Conservation (phyloP, 352 stramenopile genomes). For the Phytophthora foliorum region DNA sequence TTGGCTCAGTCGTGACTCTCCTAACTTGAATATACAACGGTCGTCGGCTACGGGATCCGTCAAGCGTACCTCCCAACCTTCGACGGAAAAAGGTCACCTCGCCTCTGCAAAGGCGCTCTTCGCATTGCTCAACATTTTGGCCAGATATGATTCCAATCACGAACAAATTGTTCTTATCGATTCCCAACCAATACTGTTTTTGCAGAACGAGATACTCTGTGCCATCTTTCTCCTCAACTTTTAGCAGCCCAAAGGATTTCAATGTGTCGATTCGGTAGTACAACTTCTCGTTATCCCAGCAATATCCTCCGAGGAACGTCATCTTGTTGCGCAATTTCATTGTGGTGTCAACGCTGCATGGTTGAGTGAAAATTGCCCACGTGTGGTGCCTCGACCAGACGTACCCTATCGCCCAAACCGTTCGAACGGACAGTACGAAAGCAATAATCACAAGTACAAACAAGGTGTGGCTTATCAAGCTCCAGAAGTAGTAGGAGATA, state of each 20-base stretch:
- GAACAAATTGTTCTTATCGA: slow-evolving; percentile 24
- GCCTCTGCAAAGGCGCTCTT: slow-evolving; percentile 20
- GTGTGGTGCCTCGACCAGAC: slow-evolving; percentile 19
- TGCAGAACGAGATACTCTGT: slow-evolving; percentile 29
- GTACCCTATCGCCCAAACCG: slow-evolving; percentile 22
- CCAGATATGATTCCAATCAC: slow-evolving; percentile 29
- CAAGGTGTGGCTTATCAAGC: slow-evolving; percentile 19
- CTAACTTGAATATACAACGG: slow-evolving; percentile 23
- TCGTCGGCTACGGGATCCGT: slow-evolving; percentile 7
- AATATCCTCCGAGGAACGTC: slow-evolving; percentile 26
- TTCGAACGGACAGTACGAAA: slow-evolving; percentile 24
- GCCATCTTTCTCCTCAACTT: slow-evolving; percentile 19
- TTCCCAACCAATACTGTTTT: slow-evolving; percentile 32
- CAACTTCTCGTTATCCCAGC: slow-evolving; percentile 18
- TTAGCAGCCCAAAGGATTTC: slow-evolving; percentile 36
- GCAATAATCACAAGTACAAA: slow-evolving; percentile 27
- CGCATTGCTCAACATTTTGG: slow-evolving; percentile 22
- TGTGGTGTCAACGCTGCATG: slow-evolving; percentile 28
- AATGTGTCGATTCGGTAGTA: slow-evolving; percentile 27
- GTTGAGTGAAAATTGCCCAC: slow-evolving; percentile 11
- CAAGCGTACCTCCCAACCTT: slow-evolving; percentile 14
- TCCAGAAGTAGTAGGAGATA: slow-evolving; percentile 34
- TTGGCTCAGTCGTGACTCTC: not conserved
- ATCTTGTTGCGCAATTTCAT: slow-evolving; percentile 34
- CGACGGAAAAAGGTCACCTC: slow-evolving; percentile 24